phyloP scores from a whole-genome alignment of 768 basidiomycete species.

The Crepidotus variabilis region DNA sequence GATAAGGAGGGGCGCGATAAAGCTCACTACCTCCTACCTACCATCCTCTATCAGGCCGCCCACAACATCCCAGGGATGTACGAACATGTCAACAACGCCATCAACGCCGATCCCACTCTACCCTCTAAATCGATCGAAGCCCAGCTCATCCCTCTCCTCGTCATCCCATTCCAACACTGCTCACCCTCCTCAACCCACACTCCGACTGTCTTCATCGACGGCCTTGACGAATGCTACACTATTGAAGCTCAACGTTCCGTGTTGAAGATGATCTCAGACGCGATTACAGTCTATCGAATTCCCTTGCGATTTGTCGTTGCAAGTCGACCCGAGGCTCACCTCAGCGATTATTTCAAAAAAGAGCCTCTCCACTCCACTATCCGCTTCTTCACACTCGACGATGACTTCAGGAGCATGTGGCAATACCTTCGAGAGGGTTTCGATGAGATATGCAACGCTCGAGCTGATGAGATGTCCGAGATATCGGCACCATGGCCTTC shows the following conservation, averaged over 20 bases:
- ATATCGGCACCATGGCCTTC: background rate
- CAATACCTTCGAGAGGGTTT: background rate
- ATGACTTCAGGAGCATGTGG: background rate
- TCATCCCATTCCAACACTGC: background rate
- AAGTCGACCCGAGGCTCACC: background rate
- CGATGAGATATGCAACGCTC: background rate
- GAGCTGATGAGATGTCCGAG: background rate
- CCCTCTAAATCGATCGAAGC: too few species aligned
- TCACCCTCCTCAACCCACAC: background rate
- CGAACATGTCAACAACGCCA: too few species aligned
- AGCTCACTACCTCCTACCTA: constrained; percentile 2
- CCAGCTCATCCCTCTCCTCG: too few species aligned
- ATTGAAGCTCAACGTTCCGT: background rate
- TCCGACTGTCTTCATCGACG: too few species aligned
- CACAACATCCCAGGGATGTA: too few species aligned
- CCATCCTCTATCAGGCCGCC: too few species aligned
- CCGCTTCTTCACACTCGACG: background rate
- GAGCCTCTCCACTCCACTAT: background rate
- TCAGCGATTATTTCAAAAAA: background rate
- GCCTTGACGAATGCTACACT: too few species aligned
- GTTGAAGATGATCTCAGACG: background rate
- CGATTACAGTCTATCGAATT: background rate
- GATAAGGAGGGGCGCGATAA: constrained; percentile 13
- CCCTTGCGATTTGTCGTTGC: too few species aligned
- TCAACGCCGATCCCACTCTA: too few species aligned